Percentiles rank a stretch among this genome's conserved stretches.
phyloP scores from a whole-genome alignment of 257 asterid species.

The Fraxinus anomala region DNA sequence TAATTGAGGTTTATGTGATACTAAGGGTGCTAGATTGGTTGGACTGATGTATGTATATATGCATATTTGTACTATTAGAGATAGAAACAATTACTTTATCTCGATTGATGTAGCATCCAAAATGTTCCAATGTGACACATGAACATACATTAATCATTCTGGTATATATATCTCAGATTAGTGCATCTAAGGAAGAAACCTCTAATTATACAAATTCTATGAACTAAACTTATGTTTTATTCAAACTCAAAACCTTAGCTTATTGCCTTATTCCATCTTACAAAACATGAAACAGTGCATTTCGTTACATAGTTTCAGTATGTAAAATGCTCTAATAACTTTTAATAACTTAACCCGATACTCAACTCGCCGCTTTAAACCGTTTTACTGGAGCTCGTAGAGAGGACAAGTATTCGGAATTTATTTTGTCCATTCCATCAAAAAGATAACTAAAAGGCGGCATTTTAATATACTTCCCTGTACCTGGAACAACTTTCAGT shows the following conservation, averaged over 20 bases:
- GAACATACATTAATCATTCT: too few species aligned
- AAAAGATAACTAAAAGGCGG: slow-evolving; percentile 78
- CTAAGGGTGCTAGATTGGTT: neutral
- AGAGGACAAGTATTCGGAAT: slow-evolving; percentile 57
- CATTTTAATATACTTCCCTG: slow-evolving; percentile 78
- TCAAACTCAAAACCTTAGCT: neutral
- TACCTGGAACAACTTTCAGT: slow-evolving; percentile 65
- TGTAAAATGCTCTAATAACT: neutral
- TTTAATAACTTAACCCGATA: neutral
- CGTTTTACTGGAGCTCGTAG: slow-evolving; percentile 77
- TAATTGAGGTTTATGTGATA: neutral
- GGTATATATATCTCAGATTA: too few species aligned
- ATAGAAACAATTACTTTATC: neutral
- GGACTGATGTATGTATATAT: neutral
- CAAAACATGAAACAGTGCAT: neutral
- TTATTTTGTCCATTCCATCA: slow-evolving; percentile 66
- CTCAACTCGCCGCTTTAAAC: slow-evolving; percentile 29
- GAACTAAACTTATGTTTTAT: neutral
- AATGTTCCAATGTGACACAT: too few species aligned
- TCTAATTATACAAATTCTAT: neutral
- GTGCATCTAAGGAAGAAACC: neutral
- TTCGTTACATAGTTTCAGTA: neutral
- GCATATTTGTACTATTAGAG: neutral
- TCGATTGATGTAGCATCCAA: neutral
- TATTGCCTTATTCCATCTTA: neutral